Evolutionary conservation across 1,284 basidiomycete genomes (phyloP).

Genomic region (Inonotus hispidus): DNA sequence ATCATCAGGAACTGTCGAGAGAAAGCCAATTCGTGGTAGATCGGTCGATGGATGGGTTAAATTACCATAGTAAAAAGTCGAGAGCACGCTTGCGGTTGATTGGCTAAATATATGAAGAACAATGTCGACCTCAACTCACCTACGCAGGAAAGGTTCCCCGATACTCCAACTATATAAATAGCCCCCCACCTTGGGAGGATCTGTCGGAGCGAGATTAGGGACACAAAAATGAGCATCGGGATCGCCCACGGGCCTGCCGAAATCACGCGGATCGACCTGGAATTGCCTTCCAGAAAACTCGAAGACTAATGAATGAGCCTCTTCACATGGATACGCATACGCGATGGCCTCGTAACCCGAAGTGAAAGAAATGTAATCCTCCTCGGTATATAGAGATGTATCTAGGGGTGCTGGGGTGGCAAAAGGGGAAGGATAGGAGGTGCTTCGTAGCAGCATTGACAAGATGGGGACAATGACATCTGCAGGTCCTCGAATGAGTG

Average conservation of each 20-base stretch:
- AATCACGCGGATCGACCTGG: conserved; percentile 62
- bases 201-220: conserved; percentile 46
- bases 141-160: conserved; percentile 39
- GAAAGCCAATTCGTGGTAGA: conserved; percentile 61
- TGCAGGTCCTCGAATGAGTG: conserved; percentile 48
- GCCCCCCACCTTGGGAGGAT: conserved; percentile 37
- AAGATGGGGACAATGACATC: conserved; percentile 45
- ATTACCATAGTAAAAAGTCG: conserved; percentile 62
- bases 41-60: conserved; percentile 56
- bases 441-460: conserved; percentile 29
- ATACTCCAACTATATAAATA: conserved; percentile 35
- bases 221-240: conserved; percentile 39
- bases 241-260: conserved; percentile 38
- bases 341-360: neutral
- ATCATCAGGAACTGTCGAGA: conserved; percentile 58
- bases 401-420: neutral
- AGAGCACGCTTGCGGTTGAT: conserved; percentile 36
- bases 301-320: conserved; percentile 52
- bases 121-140: conserved; percentile 24
- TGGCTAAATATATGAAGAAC: neutral
- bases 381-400: conserved; percentile 27
- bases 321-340: conserved; percentile 34
- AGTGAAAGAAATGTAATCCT: conserved; percentile 22
- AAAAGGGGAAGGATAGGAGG: conserved; percentile 27
- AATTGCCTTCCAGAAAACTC: conserved; percentile 59